Conservation (phyloP, 1,284 basidiomycete species). For the Cryptococcus hybrid region DNA sequence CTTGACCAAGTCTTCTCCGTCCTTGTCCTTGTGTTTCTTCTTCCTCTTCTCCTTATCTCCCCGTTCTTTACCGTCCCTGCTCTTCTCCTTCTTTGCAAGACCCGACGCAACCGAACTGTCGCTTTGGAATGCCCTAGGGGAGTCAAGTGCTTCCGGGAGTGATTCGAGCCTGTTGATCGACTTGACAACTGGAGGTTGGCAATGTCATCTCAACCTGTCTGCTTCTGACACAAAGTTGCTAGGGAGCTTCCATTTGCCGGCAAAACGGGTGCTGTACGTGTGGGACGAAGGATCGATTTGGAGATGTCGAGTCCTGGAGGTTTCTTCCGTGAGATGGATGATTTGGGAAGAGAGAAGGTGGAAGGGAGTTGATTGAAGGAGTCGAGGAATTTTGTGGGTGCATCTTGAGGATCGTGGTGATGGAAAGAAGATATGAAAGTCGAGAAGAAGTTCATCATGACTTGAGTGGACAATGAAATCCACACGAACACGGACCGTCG, state of each 20-base stretch:
- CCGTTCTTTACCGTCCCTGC: background rate
- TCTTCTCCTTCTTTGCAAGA: constrained; percentile 18
- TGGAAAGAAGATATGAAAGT: background rate
- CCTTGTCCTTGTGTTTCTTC: constrained; percentile 55
- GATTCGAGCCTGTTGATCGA: constrained; percentile 53
- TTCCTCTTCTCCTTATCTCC: constrained; percentile 17
- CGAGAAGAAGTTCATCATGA: too few species aligned
- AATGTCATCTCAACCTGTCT: constrained; percentile 50
- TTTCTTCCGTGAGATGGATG: constrained; percentile 47
- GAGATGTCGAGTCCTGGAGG: constrained; percentile 46
- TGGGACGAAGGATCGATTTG: constrained; percentile 36
- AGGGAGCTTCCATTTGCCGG: constrained; percentile 12
- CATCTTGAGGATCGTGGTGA: constrained; percentile 11
- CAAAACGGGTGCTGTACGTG: constrained; percentile 30
- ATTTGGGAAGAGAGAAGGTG: constrained; percentile 25
- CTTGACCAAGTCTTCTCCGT: constrained; percentile 68
- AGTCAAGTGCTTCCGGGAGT: constrained; percentile 12
- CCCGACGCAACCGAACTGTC: constrained; percentile 7
- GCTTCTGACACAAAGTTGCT: constrained; percentile 41
- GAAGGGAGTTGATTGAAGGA: constrained; percentile 7
- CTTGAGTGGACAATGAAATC: too few species aligned
- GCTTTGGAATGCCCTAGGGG: constrained; percentile 16
- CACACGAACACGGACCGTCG: too few species aligned
- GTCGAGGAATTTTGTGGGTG: constrained; percentile 12
- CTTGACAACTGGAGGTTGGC: constrained; percentile 58